phyloP scores from a whole-genome alignment of 169 alveolate species.

The Plasmodium malariae region DNA sequence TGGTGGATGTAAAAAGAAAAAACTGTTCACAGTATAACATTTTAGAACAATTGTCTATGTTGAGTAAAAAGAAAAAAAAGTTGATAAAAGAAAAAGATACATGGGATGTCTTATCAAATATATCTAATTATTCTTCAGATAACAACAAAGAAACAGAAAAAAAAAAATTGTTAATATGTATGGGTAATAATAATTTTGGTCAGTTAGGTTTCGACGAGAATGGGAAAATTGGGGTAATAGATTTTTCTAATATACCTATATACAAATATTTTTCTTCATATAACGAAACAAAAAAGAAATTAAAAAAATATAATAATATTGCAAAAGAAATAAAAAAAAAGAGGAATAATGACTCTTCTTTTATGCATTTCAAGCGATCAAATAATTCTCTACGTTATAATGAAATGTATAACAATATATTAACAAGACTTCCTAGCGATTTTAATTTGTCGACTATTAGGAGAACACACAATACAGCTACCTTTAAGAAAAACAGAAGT shows the following conservation, averaged over 20 bases:
- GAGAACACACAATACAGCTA: too few species aligned
- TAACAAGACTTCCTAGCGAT: slow-evolving; percentile 35
- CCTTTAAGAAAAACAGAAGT: too few species aligned
- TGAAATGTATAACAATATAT: slow-evolving; percentile 34
- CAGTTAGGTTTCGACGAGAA: slow-evolving; percentile 57
- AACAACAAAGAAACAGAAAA: slow-evolving; percentile 53
- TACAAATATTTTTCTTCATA: neutral
- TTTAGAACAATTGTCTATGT: slow-evolving; percentile 24
- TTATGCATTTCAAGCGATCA: neutral
- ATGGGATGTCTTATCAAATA: slow-evolving; percentile 65
- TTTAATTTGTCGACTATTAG: slow-evolving; percentile 28
- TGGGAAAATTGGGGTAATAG: slow-evolving; percentile 18
- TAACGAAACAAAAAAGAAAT: neutral
- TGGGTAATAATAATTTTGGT: slow-evolving; percentile 60
- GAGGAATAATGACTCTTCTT: neutral
- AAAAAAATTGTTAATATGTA: slow-evolving; percentile 50
- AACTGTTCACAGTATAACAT: slow-evolving; percentile 7
- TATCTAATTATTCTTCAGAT: slow-evolving; percentile 62
- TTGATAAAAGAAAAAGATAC: slow-evolving; percentile 7
- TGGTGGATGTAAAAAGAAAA: neutral
- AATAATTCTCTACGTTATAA: slow-evolving; percentile 14
- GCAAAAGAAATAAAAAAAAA: slow-evolving; percentile 10
- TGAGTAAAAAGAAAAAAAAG: slow-evolving; percentile 29
- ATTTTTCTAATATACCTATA: slow-evolving; percentile 21
- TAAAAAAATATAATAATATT: slow-evolving; percentile 3